These are phyloP conservation scores for Trametes maxima DNA, from an alignment of 768 basidiomycete species.

Conservation along the genomic window DNA sequence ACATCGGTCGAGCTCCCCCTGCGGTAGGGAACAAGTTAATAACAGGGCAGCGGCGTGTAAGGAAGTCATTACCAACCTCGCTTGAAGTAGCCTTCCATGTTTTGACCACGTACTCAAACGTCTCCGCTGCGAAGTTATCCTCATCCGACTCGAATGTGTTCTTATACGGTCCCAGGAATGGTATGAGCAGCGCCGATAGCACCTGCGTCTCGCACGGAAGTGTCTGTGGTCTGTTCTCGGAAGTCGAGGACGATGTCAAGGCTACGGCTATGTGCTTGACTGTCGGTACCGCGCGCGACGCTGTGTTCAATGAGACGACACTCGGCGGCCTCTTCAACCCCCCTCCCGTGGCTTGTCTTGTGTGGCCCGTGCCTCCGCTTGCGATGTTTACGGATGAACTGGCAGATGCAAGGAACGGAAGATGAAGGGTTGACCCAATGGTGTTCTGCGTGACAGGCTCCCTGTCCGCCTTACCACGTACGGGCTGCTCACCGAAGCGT, in stretches of 20 bases:
- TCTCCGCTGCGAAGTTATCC: conserved; percentile 55
- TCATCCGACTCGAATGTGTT: conserved; percentile 49
- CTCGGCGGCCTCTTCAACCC: conserved; percentile 47
- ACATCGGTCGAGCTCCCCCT: conserved; percentile 57
- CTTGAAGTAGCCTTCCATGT: conserved; percentile 55
- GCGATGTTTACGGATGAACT: conserved; percentile 20
- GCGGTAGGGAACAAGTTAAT: conserved; percentile 13
- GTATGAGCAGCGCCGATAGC: conserved; percentile 56
- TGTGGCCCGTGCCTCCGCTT: conserved; percentile 19
- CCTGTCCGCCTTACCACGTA: conserved; percentile 37
- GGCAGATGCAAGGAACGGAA: conserved; percentile 31
- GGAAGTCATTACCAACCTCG: conserved; percentile 45
- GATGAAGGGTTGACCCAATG: conserved; percentile 39
- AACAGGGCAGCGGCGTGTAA: conserved; percentile 7
- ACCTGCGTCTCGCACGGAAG: conserved; percentile 64
- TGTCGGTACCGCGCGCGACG: conserved; percentile 39
- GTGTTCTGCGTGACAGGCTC: conserved; percentile 30
- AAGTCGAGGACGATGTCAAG: conserved; percentile 31
- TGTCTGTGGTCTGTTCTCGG: conserved; percentile 29
- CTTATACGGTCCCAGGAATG: conserved; percentile 49
- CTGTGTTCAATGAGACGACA: conserved; percentile 36
- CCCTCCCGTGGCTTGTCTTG: conserved; percentile 37
- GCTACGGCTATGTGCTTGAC: conserved; percentile 47
- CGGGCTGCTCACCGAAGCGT: conserved; percentile 46
- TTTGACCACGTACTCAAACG: conserved; percentile 59